A percentile compares a stretch with the other conserved stretches of the same genome.
These are phyloP conservation scores for Staphylotrichum tortipilum DNA, from an alignment of 495 filamentous ascomycete species.

Conservation along the genomic window DNA sequence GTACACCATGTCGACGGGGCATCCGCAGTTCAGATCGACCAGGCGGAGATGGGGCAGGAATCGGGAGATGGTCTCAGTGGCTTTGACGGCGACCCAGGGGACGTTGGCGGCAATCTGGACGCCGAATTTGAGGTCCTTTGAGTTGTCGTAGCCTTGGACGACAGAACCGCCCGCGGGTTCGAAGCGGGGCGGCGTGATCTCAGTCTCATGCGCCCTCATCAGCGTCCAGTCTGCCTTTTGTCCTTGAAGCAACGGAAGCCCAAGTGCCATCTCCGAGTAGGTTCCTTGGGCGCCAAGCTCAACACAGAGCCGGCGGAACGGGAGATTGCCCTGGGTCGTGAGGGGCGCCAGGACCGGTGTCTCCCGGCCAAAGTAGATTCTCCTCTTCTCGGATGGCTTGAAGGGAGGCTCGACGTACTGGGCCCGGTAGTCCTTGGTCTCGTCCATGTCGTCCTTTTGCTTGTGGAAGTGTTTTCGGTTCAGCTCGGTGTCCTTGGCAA, in stretches of 20 bases:
- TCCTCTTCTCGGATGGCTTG: conserved; percentile 83
- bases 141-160: conserved; percentile 67
- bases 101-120: conserved; percentile 87
- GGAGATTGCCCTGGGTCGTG: conserved; percentile 93
- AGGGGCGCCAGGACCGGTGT: conserved; percentile 82
- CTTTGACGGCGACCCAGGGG: conserved; percentile 76
- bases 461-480: conserved; percentile 44
- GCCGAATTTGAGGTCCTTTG: conserved; percentile 77
- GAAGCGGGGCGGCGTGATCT: conserved; percentile 58
- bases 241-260: conserved; percentile 82
- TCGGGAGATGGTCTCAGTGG: conserved; percentile 68
- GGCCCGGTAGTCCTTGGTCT: conserved; percentile 62
- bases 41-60: conserved; percentile 74
- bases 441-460: conserved; percentile 34
- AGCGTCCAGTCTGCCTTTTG: conserved; percentile 88
- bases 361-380: conserved; percentile 84
- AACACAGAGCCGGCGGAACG: conserved; percentile 87
- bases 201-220: conserved; percentile 78
- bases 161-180: conserved; percentile 35
- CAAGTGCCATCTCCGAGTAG: conserved; percentile 98
- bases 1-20: conserved; percentile 89
- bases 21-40: conserved; percentile 93
- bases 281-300: conserved; percentile 85
- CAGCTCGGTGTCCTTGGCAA: conserved; percentile 52
- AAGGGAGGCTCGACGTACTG: conserved; percentile 76